A percentile compares a stretch with the other conserved stretches of the same genome.
These are phyloP conservation scores for Rosa persica DNA, from an alignment of 306 rosid genomes.

Conservation along the genomic window DNA sequence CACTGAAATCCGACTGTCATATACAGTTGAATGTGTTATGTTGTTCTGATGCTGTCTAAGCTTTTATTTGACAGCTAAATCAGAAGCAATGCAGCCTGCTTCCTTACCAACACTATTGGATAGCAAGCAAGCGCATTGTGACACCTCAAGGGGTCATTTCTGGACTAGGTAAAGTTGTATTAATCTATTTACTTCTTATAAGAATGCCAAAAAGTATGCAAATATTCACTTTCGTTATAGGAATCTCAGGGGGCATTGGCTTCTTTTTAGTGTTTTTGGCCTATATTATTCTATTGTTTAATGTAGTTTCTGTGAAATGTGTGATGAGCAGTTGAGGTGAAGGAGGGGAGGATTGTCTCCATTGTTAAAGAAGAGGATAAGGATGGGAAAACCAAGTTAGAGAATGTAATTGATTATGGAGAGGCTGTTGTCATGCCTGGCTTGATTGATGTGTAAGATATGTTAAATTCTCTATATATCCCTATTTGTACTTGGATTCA, in stretches of 20 bases:
- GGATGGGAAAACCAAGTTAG: conserved; percentile 36
- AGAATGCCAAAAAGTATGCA: not conserved
- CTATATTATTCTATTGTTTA: not conserved
- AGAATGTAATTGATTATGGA: conserved; percentile 61
- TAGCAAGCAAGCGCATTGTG: conserved; percentile 81
- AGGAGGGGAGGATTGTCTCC: conserved; percentile 65
- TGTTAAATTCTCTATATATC: conserved; percentile 5
- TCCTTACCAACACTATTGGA: conserved; percentile 69
- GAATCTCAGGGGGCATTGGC: not conserved
- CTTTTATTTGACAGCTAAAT: conserved; percentile 25
- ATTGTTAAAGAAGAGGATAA: conserved; percentile 55
- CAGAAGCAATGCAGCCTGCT: conserved; percentile 60
- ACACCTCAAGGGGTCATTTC: conserved; percentile 80
- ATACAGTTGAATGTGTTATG: not conserved
- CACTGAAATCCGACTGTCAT: not conserved
- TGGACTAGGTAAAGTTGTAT: conserved; percentile 60
- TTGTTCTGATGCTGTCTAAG: not conserved
- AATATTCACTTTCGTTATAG: not conserved
- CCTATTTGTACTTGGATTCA: not conserved
- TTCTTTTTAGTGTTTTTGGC: not conserved
- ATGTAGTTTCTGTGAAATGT: conserved; percentile 12
- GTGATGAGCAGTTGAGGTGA: conserved; percentile 68
- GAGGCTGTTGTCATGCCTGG: conserved; percentile 95
- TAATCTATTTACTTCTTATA: not conserved
- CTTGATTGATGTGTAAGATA: conserved; percentile 82